A percentile compares a stretch with the other conserved stretches of the same genome.
Conservation (phyloP, 1,284 basidiomycete genomes). For the Omphalotus olearius region DNA sequence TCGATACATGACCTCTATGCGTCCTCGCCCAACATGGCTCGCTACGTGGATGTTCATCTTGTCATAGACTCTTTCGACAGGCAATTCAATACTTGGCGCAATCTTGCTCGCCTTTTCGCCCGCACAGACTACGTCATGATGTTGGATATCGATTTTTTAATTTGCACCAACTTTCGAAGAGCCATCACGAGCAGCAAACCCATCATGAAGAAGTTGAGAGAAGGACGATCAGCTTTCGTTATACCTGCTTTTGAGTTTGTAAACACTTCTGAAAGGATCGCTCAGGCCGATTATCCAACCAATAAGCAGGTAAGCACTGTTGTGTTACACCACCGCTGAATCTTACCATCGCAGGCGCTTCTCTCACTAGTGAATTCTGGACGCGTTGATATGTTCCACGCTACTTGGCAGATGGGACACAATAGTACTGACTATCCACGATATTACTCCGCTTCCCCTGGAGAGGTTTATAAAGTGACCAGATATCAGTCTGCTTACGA, state of each 20-base stretch:
- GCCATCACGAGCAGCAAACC: constrained; percentile 40
- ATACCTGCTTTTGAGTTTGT: constrained; percentile 78
- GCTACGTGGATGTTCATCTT: constrained; percentile 82
- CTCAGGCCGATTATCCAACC: constrained; percentile 55
- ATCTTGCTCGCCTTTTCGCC: constrained; percentile 75
- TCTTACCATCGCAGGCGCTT: constrained; percentile 38
- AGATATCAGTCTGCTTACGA: constrained; percentile 80
- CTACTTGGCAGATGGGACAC: constrained; percentile 73
- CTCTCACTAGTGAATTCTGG: constrained; percentile 48
- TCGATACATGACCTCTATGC: constrained; percentile 63
- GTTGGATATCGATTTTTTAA: constrained; percentile 82
- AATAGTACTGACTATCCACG: constrained; percentile 72
- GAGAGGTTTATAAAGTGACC: constrained; percentile 70
- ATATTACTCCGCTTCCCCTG: constrained; percentile 59
- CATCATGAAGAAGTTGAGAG: constrained; percentile 37
- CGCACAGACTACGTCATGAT: constrained; percentile 82
- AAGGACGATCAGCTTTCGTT: constrained; percentile 64
- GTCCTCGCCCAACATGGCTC: constrained; percentile 57
- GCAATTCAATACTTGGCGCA: constrained; percentile 85
- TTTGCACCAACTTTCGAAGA: constrained; percentile 74
- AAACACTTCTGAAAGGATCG: constrained; percentile 55
- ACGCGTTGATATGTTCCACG: constrained; percentile 71
- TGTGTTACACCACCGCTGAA: constrained; percentile 4
- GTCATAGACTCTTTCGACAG: constrained; percentile 79
- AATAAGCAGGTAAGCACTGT: constrained; percentile 49